phyloP scores from a whole-genome alignment of 805 yeast species.

The Pichia exigua region DNA sequence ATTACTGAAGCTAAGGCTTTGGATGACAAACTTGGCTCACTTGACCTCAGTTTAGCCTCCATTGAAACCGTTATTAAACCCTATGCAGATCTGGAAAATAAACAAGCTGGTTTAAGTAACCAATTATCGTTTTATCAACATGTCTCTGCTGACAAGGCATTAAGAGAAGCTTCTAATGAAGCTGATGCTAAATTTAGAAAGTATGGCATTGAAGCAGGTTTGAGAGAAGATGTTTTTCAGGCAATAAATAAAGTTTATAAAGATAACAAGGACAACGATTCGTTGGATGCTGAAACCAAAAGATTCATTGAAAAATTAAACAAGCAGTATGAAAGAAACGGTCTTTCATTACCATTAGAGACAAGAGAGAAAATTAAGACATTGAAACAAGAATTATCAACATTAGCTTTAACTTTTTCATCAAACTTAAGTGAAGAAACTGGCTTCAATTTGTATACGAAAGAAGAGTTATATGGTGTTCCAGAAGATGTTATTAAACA shows the following conservation, averaged over 20 bases:
- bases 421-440: constrained; percentile 68
- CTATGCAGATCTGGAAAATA: constrained; percentile 44
- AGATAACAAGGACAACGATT: constrained; percentile 24
- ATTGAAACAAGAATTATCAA: constrained; percentile 48
- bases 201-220: constrained; percentile 52
- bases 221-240: constrained; percentile 59
- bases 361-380: constrained; percentile 49
- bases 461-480: constrained; percentile 64
- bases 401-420: constrained; percentile 46
- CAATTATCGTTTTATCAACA: constrained; percentile 64
- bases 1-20: constrained; percentile 36
- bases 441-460: constrained; percentile 51
- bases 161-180: constrained; percentile 63
- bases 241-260: constrained; percentile 48
- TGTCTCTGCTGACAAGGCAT: constrained; percentile 54
- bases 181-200: constrained; percentile 54
- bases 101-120: constrained; percentile 35
- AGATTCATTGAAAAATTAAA: constrained; percentile 52
- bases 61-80: constrained; percentile 51
- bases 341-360: constrained; percentile 53
- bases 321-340: constrained; percentile 55
- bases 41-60: constrained; percentile 36
- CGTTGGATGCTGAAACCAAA: constrained; percentile 45
- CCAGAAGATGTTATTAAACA: constrained; percentile 56
- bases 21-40: constrained; percentile 46